phyloP scores from a whole-genome alignment of 2,329 filamentous ascomycete genomes.

The Xylariaceae sp. region DNA sequence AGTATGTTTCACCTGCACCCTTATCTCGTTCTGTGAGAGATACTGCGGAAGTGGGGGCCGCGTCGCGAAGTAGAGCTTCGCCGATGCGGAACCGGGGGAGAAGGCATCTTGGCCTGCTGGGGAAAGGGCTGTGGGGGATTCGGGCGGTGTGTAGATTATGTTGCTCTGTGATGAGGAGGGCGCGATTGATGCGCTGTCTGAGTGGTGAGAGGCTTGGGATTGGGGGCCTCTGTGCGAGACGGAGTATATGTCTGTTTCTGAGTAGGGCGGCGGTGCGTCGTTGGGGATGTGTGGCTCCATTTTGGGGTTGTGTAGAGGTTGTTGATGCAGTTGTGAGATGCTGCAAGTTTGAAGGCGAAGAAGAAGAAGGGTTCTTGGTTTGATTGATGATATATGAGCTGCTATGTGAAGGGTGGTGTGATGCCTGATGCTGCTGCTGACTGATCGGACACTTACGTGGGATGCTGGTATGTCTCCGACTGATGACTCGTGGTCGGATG shows the following conservation, averaged over 20 bases:
- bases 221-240: constrained; percentile 30
- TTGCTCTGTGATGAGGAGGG: constrained; percentile 42
- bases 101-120: constrained; percentile 45
- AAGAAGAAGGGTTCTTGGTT: no score
- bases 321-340: no score
- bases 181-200: constrained; percentile 39
- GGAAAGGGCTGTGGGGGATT: constrained; percentile 41
- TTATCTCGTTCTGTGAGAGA: constrained; percentile 1
- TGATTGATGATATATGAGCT: no score
- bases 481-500: no score
- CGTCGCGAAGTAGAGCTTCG: neutral
- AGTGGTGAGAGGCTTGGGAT: no score
- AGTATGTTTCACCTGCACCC: constrained; percentile 34
- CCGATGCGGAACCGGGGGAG: constrained; percentile 39
- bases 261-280: constrained; percentile 55
- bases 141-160: constrained; percentile 51
- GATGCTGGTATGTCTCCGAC: no score
- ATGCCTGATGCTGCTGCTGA: no score
- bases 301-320: constrained; percentile 10
- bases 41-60: constrained; percentile 4
- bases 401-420: no score
- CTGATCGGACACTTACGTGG: no score
- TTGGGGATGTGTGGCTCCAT: constrained; percentile 38
- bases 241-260: constrained; percentile 56
- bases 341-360: no score